Percentiles rank a stretch among this genome's conserved stretches.
These are phyloP conservation scores for Neodidymelliopsis sp. DNA, from an alignment of 2,329 filamentous ascomycete species.

Conservation along the genomic window DNA sequence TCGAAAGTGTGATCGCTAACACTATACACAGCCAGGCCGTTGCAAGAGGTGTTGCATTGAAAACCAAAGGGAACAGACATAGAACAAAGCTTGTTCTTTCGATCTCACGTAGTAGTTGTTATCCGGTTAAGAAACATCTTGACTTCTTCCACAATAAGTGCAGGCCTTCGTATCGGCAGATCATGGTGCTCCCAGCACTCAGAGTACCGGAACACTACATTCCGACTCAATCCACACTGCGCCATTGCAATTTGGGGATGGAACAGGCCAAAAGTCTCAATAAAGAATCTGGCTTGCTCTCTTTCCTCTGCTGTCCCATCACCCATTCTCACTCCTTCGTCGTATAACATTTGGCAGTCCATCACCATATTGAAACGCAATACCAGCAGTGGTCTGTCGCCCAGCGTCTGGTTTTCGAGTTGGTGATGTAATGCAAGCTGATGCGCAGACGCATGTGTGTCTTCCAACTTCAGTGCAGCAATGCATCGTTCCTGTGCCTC, in stretches of 20 bases:
- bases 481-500: not conserved
- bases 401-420: slow-evolving; percentile 9
- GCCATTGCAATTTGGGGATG: slow-evolving; percentile 10
- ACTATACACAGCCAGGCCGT: too few species aligned
- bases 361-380: slow-evolving; percentile 2
- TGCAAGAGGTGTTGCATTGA: too few species aligned
- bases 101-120: too few species aligned
- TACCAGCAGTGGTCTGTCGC: slow-evolving; percentile 10
- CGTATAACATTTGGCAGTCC: slow-evolving; percentile 12
- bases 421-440: slow-evolving; percentile 6
- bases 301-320: slow-evolving; percentile 13
- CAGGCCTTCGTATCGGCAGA: slow-evolving; percentile 10
- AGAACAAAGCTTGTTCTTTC: too few species aligned
- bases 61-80: too few species aligned
- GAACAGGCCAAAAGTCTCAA: slow-evolving; percentile 4
- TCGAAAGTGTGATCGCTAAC: too few species aligned
- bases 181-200: slow-evolving; percentile 12
- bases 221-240: slow-evolving; percentile 5
- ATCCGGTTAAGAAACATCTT: slow-evolving; percentile 1
- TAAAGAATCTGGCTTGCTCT: slow-evolving; percentile 5
- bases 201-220: not conserved
- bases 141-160: slow-evolving; percentile 3
- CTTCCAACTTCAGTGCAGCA: not conserved
- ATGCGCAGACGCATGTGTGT: slow-evolving; percentile 16
- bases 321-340: slow-evolving; percentile 9